Percentiles rank a stretch among this genome's conserved stretches.
phyloP scores from a whole-genome alignment of 2,329 filamentous ascomycete genomes.

The Myriosclerotinia duriaeana region DNA sequence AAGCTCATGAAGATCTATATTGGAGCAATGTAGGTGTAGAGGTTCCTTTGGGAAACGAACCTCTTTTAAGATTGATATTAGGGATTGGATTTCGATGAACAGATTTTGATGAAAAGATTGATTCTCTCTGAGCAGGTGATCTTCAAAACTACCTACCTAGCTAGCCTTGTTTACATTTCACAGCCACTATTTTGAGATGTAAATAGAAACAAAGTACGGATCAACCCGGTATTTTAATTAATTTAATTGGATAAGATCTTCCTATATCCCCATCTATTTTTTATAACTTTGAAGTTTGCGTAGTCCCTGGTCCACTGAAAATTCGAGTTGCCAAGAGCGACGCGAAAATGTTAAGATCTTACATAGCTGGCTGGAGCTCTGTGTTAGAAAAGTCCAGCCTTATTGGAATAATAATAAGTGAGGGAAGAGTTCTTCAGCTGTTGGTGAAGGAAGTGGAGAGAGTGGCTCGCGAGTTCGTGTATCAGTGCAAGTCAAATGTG shows the following conservation, averaged over 20 bases:
- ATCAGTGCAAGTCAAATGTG: too few species aligned
- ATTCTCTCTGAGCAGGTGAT: not conserved
- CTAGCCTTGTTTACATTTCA: conserved; percentile 11
- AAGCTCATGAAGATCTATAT: not conserved
- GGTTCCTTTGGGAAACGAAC: too few species aligned
- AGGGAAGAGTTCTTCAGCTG: not conserved
- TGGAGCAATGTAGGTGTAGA: too few species aligned
- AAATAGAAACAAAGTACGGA: conserved; percentile 16
- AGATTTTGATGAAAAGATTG: not conserved
- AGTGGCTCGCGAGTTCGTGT: too few species aligned
- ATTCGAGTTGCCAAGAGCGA: conserved; percentile 14
- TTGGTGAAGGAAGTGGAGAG: too few species aligned
- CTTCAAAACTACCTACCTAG: not conserved
- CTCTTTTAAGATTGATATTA: too few species aligned
- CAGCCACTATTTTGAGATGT: conserved; percentile 10
- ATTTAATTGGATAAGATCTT: not conserved
- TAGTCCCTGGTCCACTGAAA: not conserved
- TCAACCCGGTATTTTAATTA: not conserved
- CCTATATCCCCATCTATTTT: not conserved
- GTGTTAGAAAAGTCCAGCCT: conserved; percentile 3
- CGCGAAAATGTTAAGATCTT: conserved; percentile 15
- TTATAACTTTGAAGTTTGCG: conserved; percentile 3
- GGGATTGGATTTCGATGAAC: not conserved
- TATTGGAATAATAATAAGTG: not conserved
- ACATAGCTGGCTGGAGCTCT: not conserved